These are phyloP conservation scores for Backusella psychrophila DNA, from an alignment of 192 early-diverging fungal species.

Conservation along the genomic window DNA sequence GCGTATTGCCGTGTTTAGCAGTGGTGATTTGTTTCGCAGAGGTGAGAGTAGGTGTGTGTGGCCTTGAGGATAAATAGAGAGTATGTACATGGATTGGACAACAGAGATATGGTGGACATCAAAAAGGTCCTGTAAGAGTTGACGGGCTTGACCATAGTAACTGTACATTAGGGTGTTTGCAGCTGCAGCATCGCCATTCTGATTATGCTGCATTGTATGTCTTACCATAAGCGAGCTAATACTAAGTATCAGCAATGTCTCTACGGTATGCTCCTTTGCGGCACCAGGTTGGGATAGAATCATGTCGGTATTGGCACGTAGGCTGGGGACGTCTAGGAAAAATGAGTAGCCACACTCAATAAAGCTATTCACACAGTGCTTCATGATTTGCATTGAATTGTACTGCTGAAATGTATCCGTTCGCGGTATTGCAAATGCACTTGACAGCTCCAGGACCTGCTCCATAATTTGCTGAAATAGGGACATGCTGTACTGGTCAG, in stretches of 20 bases:
- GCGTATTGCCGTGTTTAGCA: slow-evolving; percentile 7
- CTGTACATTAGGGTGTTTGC: slow-evolving; percentile 8
- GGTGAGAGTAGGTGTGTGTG: slow-evolving; percentile 14
- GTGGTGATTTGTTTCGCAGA: not conserved
- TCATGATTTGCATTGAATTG: slow-evolving; percentile 26
- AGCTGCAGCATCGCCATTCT: not conserved
- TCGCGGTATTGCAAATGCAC: not conserved
- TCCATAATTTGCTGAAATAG: not conserved
- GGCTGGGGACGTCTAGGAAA: slow-evolving; percentile 14
- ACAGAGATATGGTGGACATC: slow-evolving; percentile 23
- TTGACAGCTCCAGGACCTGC: not conserved
- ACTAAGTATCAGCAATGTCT: slow-evolving; percentile 18
- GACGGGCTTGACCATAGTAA: slow-evolving; percentile 22
- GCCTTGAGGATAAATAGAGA: slow-evolving; percentile 23
- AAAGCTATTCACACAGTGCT: slow-evolving; percentile 29
- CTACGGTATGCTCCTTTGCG: slow-evolving; percentile 11
- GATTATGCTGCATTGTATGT: slow-evolving; percentile 21
- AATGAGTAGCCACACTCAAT: slow-evolving; percentile 21
- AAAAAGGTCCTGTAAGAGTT: slow-evolving; percentile 30
- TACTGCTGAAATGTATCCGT: slow-evolving; percentile 9
- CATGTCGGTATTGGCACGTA: not conserved
- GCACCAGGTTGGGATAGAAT: not conserved
- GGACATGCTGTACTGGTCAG: not conserved
- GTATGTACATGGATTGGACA: slow-evolving; percentile 26
- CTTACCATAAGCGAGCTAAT: slow-evolving; percentile 28